phyloP scores from a whole-genome alignment of 148 eudicot genomes.

The Amaranthus cruentus region DNA sequence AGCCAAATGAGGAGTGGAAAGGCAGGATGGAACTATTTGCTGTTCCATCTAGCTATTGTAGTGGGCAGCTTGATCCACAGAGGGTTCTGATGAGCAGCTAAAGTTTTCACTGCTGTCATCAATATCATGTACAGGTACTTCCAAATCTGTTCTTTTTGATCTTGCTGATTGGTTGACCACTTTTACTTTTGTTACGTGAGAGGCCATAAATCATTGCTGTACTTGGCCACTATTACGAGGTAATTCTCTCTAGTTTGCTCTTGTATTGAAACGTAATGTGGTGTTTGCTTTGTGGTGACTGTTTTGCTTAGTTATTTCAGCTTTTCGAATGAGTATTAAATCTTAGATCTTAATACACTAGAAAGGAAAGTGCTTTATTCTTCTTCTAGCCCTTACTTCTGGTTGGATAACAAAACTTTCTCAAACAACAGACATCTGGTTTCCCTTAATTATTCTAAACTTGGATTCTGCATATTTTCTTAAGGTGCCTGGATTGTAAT shows the following conservation, averaged over 20 bases:
- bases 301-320: too few relatives aligned
- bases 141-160: conserved; percentile 1
- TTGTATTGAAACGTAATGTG: not conserved
- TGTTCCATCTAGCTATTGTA: conserved; percentile 86
- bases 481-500: too few relatives aligned
- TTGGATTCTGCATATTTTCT: too few relatives aligned
- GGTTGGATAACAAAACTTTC: too few relatives aligned
- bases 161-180: not conserved
- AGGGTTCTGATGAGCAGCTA: conserved; percentile 51
- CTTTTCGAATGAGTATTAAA: too few relatives aligned
- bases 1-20: conserved; percentile 94
- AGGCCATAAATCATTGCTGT: not conserved
- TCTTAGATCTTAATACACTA: too few relatives aligned
- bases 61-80: conserved; percentile 83
- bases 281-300: too few relatives aligned
- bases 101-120: conserved; percentile 19
- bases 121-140: conserved; percentile 30
- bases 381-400: too few relatives aligned
- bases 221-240: too few relatives aligned
- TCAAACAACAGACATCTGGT: too few relatives aligned
- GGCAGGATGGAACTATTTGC: conserved; percentile 80
- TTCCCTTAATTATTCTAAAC: too few relatives aligned
- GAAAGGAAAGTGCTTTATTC: too few relatives aligned
- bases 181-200: not conserved
- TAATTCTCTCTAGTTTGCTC: not conserved